Percentiles rank a stretch among this genome's conserved stretches.
phyloP scores from a whole-genome alignment of 1,284 basidiomycete genomes.

The Trichosporon sp. region DNA sequence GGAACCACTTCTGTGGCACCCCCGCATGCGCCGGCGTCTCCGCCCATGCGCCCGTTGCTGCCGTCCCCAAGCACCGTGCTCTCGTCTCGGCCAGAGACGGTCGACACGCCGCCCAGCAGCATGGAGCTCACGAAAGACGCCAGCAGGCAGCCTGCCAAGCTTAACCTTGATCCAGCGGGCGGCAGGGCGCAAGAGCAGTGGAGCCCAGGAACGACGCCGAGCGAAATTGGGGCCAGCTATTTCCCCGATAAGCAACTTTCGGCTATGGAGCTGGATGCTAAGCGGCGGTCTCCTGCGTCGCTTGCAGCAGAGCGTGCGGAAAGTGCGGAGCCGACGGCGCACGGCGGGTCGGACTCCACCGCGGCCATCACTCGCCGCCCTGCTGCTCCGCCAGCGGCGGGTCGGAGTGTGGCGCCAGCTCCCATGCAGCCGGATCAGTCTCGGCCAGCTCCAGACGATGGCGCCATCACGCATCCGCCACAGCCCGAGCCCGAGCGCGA shows the following conservation, averaged over 20 bases:
- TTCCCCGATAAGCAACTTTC: background rate
- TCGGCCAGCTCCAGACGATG: background rate
- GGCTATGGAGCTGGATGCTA: background rate
- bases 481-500: background rate
- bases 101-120: background rate
- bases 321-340: background rate
- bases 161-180: background rate
- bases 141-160: background rate
- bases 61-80: background rate
- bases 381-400: background rate
- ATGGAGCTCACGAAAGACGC: background rate
- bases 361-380: background rate
- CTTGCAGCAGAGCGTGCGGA: background rate
- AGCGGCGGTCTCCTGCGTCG: background rate
- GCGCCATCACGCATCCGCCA: background rate
- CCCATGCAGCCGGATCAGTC: background rate
- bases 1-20: background rate
- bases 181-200: background rate
- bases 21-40: background rate
- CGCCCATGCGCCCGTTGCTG: background rate
- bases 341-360: background rate
- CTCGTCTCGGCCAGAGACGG: background rate
- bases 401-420: background rate
- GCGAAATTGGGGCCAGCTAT: background rate
- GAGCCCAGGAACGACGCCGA: background rate